Evolutionary conservation across 371 early-diverging fungal genomes (phyloP), one percentile per base, ranked within the genome.

Genomic region (Batkoa obscura): DNA sequence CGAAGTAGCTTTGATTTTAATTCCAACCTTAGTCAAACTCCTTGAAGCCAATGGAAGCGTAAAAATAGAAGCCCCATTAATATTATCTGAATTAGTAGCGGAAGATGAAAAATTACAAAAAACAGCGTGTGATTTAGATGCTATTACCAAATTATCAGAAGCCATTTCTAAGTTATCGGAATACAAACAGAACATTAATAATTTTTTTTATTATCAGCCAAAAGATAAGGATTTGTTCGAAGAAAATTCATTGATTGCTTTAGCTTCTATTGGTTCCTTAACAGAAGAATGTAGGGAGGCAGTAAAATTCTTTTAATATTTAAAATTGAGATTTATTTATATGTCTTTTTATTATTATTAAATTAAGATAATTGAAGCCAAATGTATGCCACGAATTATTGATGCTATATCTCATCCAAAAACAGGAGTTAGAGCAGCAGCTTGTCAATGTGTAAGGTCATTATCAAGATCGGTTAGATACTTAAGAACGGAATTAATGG

Each of bases 281-380:
- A 79, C 70, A 41, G 89, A 89, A 65, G 84, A 84, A n/a, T 84
- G 83, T 56, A 78, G 90, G 38, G 81, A 78, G 50, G 79, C 81
- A 64, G 75, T 68, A 64, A 31, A 33, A 38, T 42, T 43, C 30
- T 23, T 23, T 23, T 23, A 23, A 23, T 23, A 23, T 23, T 23
- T 23, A 23, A 23, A 48, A 36, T 8, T 46, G 60, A 38, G 13
- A 57, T 56, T 10, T 35, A n/a, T 47, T 39, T 35, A 23, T 23
- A 23, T 23, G 23, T 23, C 23, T 23, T 23, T 23, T 23, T 23
- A 23, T 23, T 23, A 23, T 23, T 50, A 30, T 51, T 35, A 3
- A 37, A 35, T 50, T 4, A 42, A 72, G 69, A 83, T 86, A 0
- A 83, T 91, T 58, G 84, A 84, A 43, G 71, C 78, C 17, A 86